Base-by-base conservation (phyloP, 2,329 filamentous ascomycete genomes). In the Pseudogymnoascus sp. region DNA sequence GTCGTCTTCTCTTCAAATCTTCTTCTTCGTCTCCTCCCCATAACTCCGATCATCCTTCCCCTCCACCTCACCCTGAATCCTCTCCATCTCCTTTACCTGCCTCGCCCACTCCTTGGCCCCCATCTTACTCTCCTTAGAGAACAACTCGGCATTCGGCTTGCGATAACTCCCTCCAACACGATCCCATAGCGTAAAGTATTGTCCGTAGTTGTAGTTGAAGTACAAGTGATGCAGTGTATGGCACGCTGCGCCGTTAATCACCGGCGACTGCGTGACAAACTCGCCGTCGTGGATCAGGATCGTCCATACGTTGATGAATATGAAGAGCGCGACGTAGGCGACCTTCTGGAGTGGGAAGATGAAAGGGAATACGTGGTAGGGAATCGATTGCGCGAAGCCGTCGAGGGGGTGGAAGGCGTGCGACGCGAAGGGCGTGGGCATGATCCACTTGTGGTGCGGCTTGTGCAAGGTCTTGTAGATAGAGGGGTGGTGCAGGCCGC, bases 391-490 rank as follows among this genome's bases (percentile, higher is more conserved):
- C 10, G 86, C 83, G 77, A 88, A 97, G 72, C 93, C 93, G 73
- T 97, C 93, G 61, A 97, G 75, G 0, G 93, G 93, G 79, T 97
- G 92, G 83, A 97, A 97, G 64, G 93, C 93, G 73, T 96, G 90
- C 70, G 88, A 92, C 44, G 93, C 93, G 75, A 86, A 97, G 0
- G 93, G 93, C 2, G 91, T 96, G 2, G 93, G 93, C 91, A 97
- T 96, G 77, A 97, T 97, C 93, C 93, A 97, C 81, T 96, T 97
- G 86, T 97, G 93, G 78, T 97, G 93, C 68, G 92, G 88, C 85
- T 97, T 97, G 84, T 97, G 93, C 60, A 97, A 82, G 68, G 81
- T 81, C 80, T 93, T 96, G 84, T 97, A 97, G 69, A 95, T 74
- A 56, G 77, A 73, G 14, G 90, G 90, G 76, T 92, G 87, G 77